Evolutionary conservation across 2,329 filamentous ascomycete species (phyloP), one percentile per base, ranked within the genome.

Genomic region (Hirsutella rhossiliensis): DNA sequence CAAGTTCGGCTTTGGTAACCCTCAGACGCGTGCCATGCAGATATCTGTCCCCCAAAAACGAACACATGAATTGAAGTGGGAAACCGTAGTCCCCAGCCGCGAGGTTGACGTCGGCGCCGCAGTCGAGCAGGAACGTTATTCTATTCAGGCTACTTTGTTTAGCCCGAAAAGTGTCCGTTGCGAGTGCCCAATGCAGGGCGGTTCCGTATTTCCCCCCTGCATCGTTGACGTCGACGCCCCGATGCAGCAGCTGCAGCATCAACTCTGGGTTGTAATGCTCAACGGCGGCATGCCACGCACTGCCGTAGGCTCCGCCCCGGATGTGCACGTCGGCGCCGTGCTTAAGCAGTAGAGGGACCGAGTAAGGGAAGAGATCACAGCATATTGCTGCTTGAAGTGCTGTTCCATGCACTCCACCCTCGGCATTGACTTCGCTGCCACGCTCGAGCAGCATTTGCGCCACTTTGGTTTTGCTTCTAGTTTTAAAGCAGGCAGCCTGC

Each of bases 41-140:
- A 38, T 19, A 4, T 37, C 34, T 38, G 20, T 6, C 19, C 18
- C 23, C 23, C 4, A 7, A 23, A 18, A 20, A 5, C 1, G 19
- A 19, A 15, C 37, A 38, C 11, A 20, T 12, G 19, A 20, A 12
- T 12, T 20, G 28, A 29, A 41, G 37, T 13, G 19, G 18, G 34
- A 20, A 38, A 23, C 47, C 42, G 38, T 43, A 46, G 9, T 34
- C 17, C 7, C 42, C 42, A 2, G 11, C 36, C 3, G 15, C 19
- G 18, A 44, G 23, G 36, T 40, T 41, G 9, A 34, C 31, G 27
- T 45, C 30, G 11, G 47, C 47, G 18, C 42, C 44, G 8, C 12
- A n/a, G 3, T 44, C 23, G 4, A 48, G 45, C 3, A 48, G 40
- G 34, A 47, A 23, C 23, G 23, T 23, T 23, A 23, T 23, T 23